These are phyloP conservation scores for Coemansia sp. DNA, from an alignment of 192 early-diverging fungal genomes.

Conservation along the genomic window DNA sequence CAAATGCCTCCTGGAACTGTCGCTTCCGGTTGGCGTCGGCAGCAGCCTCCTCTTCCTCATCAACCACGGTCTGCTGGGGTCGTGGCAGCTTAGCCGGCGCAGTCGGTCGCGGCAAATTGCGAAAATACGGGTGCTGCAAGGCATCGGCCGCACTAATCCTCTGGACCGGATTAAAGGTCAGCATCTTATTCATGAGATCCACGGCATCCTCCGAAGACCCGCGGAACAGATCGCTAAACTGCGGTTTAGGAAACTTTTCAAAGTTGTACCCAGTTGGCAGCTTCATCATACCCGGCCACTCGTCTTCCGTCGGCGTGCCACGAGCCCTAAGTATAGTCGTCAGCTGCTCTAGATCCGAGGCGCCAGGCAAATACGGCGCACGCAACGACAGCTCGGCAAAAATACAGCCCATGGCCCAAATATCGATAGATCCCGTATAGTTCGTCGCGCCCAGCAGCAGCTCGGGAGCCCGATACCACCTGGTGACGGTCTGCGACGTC, in stretches of 20 bases:
- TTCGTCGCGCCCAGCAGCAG: slow-evolving; percentile 85
- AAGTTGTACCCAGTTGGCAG: slow-evolving; percentile 75
- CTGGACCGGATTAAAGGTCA: slow-evolving; percentile 80
- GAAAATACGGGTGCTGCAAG: slow-evolving; percentile 42
- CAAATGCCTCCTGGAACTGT: slow-evolving; percentile 28
- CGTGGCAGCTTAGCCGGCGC: slow-evolving; percentile 41
- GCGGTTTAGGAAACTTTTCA: slow-evolving; percentile 68
- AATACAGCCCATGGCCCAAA: slow-evolving; percentile 97
- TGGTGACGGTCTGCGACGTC: slow-evolving; percentile 93
- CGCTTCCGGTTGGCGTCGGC: slow-evolving; percentile 18
- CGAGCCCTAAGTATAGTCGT: slow-evolving; percentile 74
- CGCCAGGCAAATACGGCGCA: slow-evolving; percentile 83
- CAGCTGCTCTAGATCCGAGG: slow-evolving; percentile 76
- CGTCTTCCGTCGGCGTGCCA: slow-evolving; percentile 77
- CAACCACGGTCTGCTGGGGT: slow-evolving; percentile 12
- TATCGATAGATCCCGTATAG: slow-evolving; percentile 88
- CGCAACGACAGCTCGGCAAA: slow-evolving; percentile 97
- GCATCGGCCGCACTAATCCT: slow-evolving; percentile 80
- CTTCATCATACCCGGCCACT: slow-evolving; percentile 75
- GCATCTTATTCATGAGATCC: slow-evolving; percentile 81
- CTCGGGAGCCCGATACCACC: slow-evolving; percentile 97
- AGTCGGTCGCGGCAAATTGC: slow-evolving; percentile 37
- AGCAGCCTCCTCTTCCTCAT: neutral
- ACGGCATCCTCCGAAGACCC: slow-evolving; percentile 83
- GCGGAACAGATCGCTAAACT: slow-evolving; percentile 71